A percentile compares a stretch with the other conserved stretches of the same genome.
Evolutionary conservation across 176 grass and related monocot species (phyloP).

Genomic region (Elymus sibiricus): DNA sequence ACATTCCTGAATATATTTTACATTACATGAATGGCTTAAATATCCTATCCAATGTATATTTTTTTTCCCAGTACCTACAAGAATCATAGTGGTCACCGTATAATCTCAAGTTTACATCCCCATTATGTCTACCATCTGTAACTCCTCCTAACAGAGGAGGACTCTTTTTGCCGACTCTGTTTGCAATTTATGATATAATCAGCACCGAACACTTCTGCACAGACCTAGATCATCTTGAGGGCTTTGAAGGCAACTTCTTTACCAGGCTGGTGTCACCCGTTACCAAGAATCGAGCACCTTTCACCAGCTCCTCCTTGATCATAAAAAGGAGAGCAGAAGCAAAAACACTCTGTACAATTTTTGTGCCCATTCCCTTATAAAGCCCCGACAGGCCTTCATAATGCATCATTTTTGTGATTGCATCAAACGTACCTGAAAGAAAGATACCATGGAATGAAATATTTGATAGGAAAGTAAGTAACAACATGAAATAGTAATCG

Average conservation of each 20-base stretch:
- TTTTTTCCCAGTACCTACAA: not conserved
- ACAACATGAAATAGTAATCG: not conserved
- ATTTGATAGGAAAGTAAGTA: not conserved
- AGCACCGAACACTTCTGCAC: not conserved
- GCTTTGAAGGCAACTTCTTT: slow-evolving; percentile 47
- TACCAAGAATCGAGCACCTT: slow-evolving; percentile 72
- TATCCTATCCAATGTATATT: slow-evolving; percentile 31
- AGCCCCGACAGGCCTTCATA: slow-evolving; percentile 70
- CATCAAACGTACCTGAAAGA: slow-evolving; percentile 79
- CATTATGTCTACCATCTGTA: slow-evolving; percentile 12
- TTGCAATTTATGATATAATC: not conserved
- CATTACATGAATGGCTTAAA: slow-evolving; percentile 28
- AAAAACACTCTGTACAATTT: slow-evolving; percentile 96
- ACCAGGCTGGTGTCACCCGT: slow-evolving; percentile 49
- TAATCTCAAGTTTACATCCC: slow-evolving; percentile 20
- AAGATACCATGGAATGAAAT: not conserved
- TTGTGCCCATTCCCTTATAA: slow-evolving; percentile 98
- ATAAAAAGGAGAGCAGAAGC: slow-evolving; percentile 93
- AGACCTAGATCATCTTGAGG: slow-evolving; percentile 31
- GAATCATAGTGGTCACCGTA: not conserved
- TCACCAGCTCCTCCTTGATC: slow-evolving; percentile 98
- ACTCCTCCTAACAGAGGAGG: slow-evolving; percentile 12
- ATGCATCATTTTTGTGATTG: slow-evolving; percentile 70
- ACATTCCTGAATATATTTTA: slow-evolving; percentile 26
- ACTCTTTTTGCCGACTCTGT: not conserved